phyloP scores from a whole-genome alignment of 192 early-diverging fungal genomes.

The Backusella circina region DNA sequence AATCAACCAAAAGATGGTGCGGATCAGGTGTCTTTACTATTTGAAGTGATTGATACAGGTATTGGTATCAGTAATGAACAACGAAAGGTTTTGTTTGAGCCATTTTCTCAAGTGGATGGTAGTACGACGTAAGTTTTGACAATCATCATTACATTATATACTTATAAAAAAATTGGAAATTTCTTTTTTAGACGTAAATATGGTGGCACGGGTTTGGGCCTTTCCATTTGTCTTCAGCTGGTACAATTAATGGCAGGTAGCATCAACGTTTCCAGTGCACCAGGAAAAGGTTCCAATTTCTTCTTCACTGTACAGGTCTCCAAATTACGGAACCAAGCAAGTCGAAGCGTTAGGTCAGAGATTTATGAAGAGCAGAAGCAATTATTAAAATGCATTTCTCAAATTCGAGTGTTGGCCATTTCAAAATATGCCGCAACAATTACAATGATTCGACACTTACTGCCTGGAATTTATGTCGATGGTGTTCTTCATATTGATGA shows the following conservation, averaged over 20 bases:
- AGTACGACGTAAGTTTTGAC: conserved; percentile 46
- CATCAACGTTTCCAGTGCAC: conserved; percentile 40
- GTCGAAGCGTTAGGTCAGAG: not conserved
- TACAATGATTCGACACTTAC: conserved; percentile 17
- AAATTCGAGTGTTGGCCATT: conserved; percentile 7
- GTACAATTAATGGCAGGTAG: conserved; percentile 60
- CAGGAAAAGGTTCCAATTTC: conserved; percentile 46
- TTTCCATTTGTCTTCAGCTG: conserved; percentile 57
- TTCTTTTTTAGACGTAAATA: conserved; percentile 44
- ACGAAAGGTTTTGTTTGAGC: conserved; percentile 49
- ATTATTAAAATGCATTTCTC: not conserved
- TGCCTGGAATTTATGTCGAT: conserved; percentile 1
- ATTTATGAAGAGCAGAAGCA: not conserved
- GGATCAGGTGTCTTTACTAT: conserved; percentile 27
- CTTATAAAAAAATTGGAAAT: not conserved
- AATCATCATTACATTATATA: not conserved
- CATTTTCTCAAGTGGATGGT: conserved; percentile 65
- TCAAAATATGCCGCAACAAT: conserved; percentile 16
- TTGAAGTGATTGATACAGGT: conserved; percentile 48
- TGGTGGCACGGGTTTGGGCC: conserved; percentile 60
- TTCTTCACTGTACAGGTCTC: conserved; percentile 43
- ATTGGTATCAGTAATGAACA: conserved; percentile 53
- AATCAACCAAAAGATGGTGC: not conserved
- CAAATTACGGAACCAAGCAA: conserved; percentile 1
- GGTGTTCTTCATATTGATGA: conserved; percentile 11